Conservation (phyloP, 768 basidiomycete species). For the Agrocybe pediades region DNA sequence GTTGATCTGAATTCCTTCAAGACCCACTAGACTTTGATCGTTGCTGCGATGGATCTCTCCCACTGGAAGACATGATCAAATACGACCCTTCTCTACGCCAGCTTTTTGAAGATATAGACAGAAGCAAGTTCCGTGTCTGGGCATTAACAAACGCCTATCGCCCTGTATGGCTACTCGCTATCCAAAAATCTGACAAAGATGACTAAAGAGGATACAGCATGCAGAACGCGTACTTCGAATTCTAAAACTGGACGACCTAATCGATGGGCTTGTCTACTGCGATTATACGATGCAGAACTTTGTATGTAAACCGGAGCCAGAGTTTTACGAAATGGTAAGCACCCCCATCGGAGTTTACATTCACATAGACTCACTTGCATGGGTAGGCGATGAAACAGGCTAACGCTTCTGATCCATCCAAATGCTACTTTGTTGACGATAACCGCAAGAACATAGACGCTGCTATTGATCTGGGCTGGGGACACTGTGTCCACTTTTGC, state of each 20-base stretch:
- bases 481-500: slow-evolving; percentile 72
- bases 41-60: slow-evolving; percentile 82
- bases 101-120: slow-evolving; percentile 79
- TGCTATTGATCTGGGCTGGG: slow-evolving; percentile 70
- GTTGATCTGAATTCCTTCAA: slow-evolving; percentile 10
- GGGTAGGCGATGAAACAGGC: slow-evolving; percentile 68
- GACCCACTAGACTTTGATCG: slow-evolving; percentile 85
- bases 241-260: slow-evolving; percentile 67
- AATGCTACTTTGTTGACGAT: slow-evolving; percentile 82
- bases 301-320: slow-evolving; percentile 78
- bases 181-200: background rate
- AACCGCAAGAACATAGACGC: slow-evolving; percentile 68
- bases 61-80: slow-evolving; percentile 76
- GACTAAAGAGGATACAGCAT: slow-evolving; percentile 51
- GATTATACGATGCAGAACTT: slow-evolving; percentile 71
- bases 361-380: slow-evolving; percentile 4
- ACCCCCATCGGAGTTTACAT: background rate
- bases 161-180: slow-evolving; percentile 42
- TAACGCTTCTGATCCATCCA: slow-evolving; percentile 60
- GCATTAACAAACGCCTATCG: slow-evolving; percentile 85
- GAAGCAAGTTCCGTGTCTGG: slow-evolving; percentile 78
- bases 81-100: slow-evolving; percentile 63
- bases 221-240: slow-evolving; percentile 79
- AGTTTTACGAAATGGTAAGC: slow-evolving; percentile 64
- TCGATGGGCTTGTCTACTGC: slow-evolving; percentile 79